Evolutionary conservation across 495 filamentous ascomycete species (phyloP).

Genomic region (Aspergillus sclerotiicarbonarius): DNA sequence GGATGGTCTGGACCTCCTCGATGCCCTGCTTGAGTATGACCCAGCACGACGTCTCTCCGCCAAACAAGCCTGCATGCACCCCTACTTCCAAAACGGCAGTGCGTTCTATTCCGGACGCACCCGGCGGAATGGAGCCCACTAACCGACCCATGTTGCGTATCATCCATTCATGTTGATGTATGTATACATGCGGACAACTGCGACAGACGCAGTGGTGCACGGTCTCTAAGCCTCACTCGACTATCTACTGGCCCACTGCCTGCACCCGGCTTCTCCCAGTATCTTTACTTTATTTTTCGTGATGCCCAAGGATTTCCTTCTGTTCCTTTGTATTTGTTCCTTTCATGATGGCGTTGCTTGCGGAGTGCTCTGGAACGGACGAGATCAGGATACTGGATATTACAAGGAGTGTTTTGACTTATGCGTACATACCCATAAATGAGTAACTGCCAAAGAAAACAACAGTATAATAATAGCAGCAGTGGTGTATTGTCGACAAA

Average conservation of each 20-base stretch:
- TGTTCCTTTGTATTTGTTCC: slow-evolving; percentile 19
- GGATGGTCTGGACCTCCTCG: slow-evolving; percentile 82
- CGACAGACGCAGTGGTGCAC: slow-evolving; percentile 2
- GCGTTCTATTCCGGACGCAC: slow-evolving; percentile 50
- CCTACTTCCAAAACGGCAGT: slow-evolving; percentile 80
- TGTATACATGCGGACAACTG: slow-evolving; percentile 18
- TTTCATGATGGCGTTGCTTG: slow-evolving; percentile 40
- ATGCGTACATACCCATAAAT: slow-evolving; percentile 18
- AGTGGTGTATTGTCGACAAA: not conserved
- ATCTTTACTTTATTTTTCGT: slow-evolving; percentile 10
- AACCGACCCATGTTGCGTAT: slow-evolving; percentile 9
- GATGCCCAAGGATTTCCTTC: not conserved
- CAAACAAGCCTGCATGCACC: slow-evolving; percentile 89
- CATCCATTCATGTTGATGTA: slow-evolving; percentile 17
- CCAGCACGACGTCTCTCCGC: slow-evolving; percentile 90
- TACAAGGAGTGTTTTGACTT: slow-evolving; percentile 24
- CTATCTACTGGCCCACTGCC: not conserved
- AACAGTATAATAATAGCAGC: not conserved
- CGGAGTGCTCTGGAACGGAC: slow-evolving; percentile 36
- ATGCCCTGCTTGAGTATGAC: slow-evolving; percentile 88
- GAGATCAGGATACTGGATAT: slow-evolving; percentile 34
- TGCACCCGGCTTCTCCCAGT: slow-evolving; percentile 1
- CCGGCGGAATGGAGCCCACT: slow-evolving; percentile 44
- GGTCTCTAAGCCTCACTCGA: not conserved
- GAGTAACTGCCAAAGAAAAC: slow-evolving; percentile 3